A percentile compares a stretch with the other conserved stretches of the same genome.
Evolutionary conservation across 345 rosid species (phyloP).

Genomic region (Rubroshorea leprosula): DNA sequence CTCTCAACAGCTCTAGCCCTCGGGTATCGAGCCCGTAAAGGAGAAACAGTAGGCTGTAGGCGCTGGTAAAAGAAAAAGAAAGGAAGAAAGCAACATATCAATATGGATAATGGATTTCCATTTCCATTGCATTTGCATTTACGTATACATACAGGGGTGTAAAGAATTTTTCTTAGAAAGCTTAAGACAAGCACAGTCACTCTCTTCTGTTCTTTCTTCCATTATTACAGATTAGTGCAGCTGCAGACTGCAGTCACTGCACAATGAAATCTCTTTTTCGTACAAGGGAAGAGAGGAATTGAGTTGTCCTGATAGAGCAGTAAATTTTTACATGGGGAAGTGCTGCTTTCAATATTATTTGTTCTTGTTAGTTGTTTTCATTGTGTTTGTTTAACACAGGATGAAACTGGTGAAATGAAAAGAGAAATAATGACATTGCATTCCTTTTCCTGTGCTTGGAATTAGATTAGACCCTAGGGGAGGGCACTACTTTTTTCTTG

Average conservation of each 20-base stretch:
- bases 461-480: too few relatives aligned
- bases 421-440: too few relatives aligned
- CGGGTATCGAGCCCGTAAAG: slow-evolving; percentile 27
- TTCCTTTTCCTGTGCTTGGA: too few relatives aligned
- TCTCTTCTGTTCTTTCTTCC: slow-evolving; percentile 3
- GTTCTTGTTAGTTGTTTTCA: too few relatives aligned
- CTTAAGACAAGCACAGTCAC: slow-evolving; percentile 8
- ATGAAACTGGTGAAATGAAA: too few relatives aligned
- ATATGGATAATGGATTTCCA: neutral
- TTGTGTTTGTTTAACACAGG: too few relatives aligned
- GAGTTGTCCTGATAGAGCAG: slow-evolving; percentile 13
- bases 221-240: neutral
- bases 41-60: slow-evolving; percentile 1
- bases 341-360: neutral
- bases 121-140: neutral
- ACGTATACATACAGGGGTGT: slow-evolving; percentile 11
- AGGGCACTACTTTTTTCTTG: too few relatives aligned
- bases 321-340: slow-evolving; percentile 1
- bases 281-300: slow-evolving; percentile 14
- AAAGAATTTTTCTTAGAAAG: slow-evolving; percentile 12
- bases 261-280: slow-evolving; percentile 1
- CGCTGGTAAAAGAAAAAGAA: slow-evolving; percentile 5
- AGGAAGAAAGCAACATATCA: slow-evolving; percentile 29
- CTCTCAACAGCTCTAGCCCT: slow-evolving; percentile 17
- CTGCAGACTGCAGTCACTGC: neutral